Evolutionary conservation across 176 grass and related monocot species (phyloP), one percentile per base, ranked within the genome.

Genomic region (Pontederia crassipes): DNA sequence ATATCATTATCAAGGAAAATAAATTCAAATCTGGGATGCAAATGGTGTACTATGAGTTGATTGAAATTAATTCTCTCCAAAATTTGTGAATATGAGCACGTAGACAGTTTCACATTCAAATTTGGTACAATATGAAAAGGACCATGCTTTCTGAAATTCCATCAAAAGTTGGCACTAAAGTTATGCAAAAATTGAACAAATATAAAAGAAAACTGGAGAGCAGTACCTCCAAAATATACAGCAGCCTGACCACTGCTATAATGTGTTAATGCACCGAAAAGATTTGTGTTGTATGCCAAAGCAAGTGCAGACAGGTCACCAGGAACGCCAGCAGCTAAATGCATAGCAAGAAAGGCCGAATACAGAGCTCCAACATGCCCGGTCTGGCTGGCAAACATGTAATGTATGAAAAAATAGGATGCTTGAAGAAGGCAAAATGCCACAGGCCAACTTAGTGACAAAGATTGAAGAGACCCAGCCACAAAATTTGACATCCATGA

Each of bases 171-270:
- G 2, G 32, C 32, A 40, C 0, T 40, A 40, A 40, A 40, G 11
- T 15, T 49, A 11, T 2, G 12, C 2, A 18, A 24, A 48, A 20
- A 12, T 12, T 48, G 24, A 20, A 9, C 12, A 2, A 24, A 26
- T 1, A 46, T 8, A 9, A 20, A 16, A 17, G 61, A 5, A 61
- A 46, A 14, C 3, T 11, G 4, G 13, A 54, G 15, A 78, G 63
- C 71, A 62, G 59, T 95, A 95, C 90, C 90, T 89, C 90, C 86
- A 59, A 78, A 95, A 61, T 95, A 89, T 17, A 95, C 90, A 13
- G 86, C 86, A 67, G 86, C 83, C 70, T 95, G 90, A 26, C 86
- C 86, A 55, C 86, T 89, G 49, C 86, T 95, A 60, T 89, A 95
- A 64, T 95, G 86, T 67, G 86, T 89, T 65, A 84, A 58, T 14